Percentiles rank a stretch among this genome's conserved stretches.
phyloP scores from a whole-genome alignment of 805 yeast species.

The Starmerella asiatica region DNA sequence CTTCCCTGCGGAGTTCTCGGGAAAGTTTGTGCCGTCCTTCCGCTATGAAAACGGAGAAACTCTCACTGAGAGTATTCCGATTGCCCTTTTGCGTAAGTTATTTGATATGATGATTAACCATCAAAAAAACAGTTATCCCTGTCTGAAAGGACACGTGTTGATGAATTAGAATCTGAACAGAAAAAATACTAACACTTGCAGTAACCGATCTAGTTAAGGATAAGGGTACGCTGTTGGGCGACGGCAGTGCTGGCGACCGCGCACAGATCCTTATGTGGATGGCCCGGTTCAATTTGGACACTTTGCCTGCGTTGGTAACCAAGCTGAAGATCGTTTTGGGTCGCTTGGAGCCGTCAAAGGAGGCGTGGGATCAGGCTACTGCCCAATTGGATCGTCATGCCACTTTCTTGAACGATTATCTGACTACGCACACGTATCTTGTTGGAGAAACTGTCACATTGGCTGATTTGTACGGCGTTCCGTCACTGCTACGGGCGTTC shows the following conservation, averaged over 20 bases:
- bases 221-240: conserved; percentile 46
- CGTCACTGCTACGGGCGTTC: conserved; percentile 42
- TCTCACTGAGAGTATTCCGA: conserved; percentile 51
- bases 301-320: conserved; percentile 35
- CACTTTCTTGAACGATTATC: conserved; percentile 31
- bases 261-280: conserved; percentile 63
- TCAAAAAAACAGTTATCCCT: conserved; percentile 32
- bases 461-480: conserved; percentile 52
- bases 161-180: conserved; percentile 19
- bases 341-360: conserved; percentile 63
- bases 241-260: conserved; percentile 27
- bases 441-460: conserved; percentile 53
- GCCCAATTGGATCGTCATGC: conserved; percentile 24
- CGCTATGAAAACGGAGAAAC: conserved; percentile 43
- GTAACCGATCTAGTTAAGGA: conserved; percentile 18
- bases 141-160: conserved; percentile 29
- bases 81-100: conserved; percentile 39
- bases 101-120: conserved; percentile 24
- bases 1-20: conserved; percentile 34
- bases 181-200: conserved; percentile 15
- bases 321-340: conserved; percentile 55
- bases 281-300: conserved; percentile 61
- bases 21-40: conserved; percentile 13
- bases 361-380: conserved; percentile 39
- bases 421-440: conserved; percentile 48